Evolutionary conservation across 2,329 filamentous ascomycete genomes (phyloP).

Genomic region (Arachnopeziza araneosa): DNA sequence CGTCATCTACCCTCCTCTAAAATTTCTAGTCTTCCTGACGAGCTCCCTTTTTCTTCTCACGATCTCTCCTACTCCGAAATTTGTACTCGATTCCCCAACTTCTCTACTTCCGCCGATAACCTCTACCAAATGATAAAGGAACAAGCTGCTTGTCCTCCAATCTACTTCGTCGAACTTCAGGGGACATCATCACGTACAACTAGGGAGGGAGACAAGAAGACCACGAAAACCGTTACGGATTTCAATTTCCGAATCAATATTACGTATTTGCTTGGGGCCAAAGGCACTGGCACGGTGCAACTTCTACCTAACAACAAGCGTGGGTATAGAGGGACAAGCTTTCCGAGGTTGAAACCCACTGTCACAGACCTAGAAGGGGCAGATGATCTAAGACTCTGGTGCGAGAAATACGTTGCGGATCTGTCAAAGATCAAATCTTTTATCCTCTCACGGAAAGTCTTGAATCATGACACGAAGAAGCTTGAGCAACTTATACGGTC

Average conservation of each 20-base stretch:
- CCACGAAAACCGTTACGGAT: constrained; percentile 48
- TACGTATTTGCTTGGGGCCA: constrained; percentile 50
- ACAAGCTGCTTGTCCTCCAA: constrained; percentile 25
- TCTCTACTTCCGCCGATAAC: constrained; percentile 17
- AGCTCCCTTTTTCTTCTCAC: constrained; percentile 23
- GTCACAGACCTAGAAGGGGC: constrained; percentile 23
- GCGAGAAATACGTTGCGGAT: constrained; percentile 59
- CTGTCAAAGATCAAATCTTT: constrained; percentile 53
- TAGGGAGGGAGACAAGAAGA: constrained; percentile 33
- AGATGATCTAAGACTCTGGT: constrained; percentile 45
- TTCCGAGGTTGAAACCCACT: constrained; percentile 46
- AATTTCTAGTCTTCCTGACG: constrained; percentile 15
- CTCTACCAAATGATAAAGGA: constrained; percentile 24
- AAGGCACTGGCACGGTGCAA: constrained; percentile 37
- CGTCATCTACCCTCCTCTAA: background rate
- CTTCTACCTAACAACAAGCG: constrained; percentile 54
- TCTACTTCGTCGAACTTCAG: constrained; percentile 25
- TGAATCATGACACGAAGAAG: constrained; percentile 53
- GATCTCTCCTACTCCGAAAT: constrained; percentile 19
- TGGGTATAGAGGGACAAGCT: constrained; percentile 58
- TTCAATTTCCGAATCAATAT: constrained; percentile 56
- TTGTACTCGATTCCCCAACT: constrained; percentile 25
- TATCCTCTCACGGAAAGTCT: constrained; percentile 44
- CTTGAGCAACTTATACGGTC: constrained; percentile 47
- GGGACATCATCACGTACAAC: constrained; percentile 30